These are phyloP conservation scores for Meyerozyma athensensis DNA, from an alignment of 1,139 yeast species.

Conservation along the genomic window DNA sequence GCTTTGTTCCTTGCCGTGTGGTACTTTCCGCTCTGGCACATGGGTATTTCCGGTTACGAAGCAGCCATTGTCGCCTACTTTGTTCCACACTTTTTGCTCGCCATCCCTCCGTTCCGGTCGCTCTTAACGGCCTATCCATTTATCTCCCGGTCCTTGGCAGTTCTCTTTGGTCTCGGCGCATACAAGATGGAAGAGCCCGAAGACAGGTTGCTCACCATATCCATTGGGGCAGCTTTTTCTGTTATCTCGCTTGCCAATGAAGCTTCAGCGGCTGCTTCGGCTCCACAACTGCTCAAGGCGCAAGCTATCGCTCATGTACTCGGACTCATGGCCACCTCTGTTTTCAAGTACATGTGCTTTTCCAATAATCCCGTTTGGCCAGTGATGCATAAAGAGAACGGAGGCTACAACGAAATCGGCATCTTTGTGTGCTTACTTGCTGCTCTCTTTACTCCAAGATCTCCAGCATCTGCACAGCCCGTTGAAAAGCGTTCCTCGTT, in stretches of 20 bases:
- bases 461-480: slow-evolving; percentile 20
- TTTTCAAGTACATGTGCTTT: slow-evolving; percentile 68
- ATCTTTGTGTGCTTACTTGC: slow-evolving; percentile 59
- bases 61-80: slow-evolving; percentile 55
- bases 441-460: slow-evolving; percentile 49
- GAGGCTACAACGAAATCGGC: slow-evolving; percentile 80
- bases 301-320: slow-evolving; percentile 60
- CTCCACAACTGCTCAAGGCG: slow-evolving; percentile 41
- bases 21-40: slow-evolving; percentile 97
- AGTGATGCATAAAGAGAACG: slow-evolving; percentile 77
- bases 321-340: slow-evolving; percentile 71
- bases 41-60: slow-evolving; percentile 97
- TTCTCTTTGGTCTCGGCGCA: slow-evolving; percentile 70
- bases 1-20: slow-evolving; percentile 82
- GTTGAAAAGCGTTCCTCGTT: slow-evolving; percentile 18
- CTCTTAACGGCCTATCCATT: slow-evolving; percentile 39
- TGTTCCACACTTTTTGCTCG: slow-evolving; percentile 53
- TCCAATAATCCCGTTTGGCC: slow-evolving; percentile 98
- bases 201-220: slow-evolving; percentile 57
- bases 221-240: slow-evolving; percentile 63
- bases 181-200: slow-evolving; percentile 66
- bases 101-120: slow-evolving; percentile 46
- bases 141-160: slow-evolving; percentile 51
- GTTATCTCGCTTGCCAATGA: slow-evolving; percentile 62
- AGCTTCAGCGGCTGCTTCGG: slow-evolving; percentile 36